Percentiles rank a stretch among this genome's conserved stretches.
Conservation (phyloP, 768 basidiomycete genomes). For the Agaricus subrufescens region DNA sequence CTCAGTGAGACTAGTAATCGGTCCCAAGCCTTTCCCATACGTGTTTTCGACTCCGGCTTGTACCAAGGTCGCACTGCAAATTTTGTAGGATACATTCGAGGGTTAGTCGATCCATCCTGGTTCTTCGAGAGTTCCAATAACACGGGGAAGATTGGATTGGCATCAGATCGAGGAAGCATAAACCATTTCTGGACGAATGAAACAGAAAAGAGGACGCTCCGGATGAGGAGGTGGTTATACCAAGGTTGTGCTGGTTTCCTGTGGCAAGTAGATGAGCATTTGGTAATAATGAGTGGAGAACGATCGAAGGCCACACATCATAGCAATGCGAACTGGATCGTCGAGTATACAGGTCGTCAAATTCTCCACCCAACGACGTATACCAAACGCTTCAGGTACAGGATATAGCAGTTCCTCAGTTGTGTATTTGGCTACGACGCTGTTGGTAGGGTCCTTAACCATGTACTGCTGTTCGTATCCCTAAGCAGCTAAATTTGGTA, state of each 20-base stretch:
- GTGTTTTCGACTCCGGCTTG: constrained; percentile 27
- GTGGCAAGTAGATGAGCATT: background rate
- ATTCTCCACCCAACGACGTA: constrained; percentile 29
- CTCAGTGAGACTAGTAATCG: constrained; percentile 27
- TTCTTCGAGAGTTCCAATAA: constrained; percentile 18
- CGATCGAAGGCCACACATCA: constrained; percentile 33
- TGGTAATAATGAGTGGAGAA: background rate
- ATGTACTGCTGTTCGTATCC: constrained; percentile 37
- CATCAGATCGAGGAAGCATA: constrained; percentile 29
- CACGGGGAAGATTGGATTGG: constrained; percentile 17
- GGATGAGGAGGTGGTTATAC: constrained; percentile 24
- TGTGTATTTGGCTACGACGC: constrained; percentile 34
- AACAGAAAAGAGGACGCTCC: constrained; percentile 16
- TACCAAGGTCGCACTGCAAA: constrained; percentile 41
- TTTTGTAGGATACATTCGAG: constrained; percentile 31
- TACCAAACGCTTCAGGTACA: constrained; percentile 31
- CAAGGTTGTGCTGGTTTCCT: constrained; percentile 35
- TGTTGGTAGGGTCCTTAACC: constrained; percentile 37
- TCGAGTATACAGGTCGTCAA: constrained; percentile 35
- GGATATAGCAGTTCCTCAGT: constrained; percentile 34
- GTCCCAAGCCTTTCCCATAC: constrained; percentile 23
- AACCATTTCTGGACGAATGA: constrained; percentile 32
- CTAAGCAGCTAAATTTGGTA: constrained; percentile 15
- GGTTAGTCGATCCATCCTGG: constrained; percentile 16
- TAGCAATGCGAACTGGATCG: constrained; percentile 37